Evolutionary conservation across 2,329 filamentous ascomycete species (phyloP), one percentile per base, ranked within the genome.

Genomic region (Exserohilum turcica): DNA sequence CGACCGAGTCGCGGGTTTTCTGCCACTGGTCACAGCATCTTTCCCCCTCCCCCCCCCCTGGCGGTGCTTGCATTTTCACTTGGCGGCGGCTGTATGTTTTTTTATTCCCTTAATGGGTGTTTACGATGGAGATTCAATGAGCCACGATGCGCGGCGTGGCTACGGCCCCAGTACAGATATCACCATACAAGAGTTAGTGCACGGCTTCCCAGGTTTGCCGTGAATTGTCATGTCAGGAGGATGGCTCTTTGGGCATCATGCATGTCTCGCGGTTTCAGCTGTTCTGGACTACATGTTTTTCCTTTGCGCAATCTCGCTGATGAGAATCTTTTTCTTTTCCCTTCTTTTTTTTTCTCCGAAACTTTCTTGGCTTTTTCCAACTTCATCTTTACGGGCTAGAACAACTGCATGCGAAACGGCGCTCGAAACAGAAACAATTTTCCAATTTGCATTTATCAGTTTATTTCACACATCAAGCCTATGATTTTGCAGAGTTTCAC

Each of bases 1-100:
- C 58, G 57, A 66, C 54, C 51, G 46, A 58, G 54, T 50, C 57
- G 50, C 54, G 55, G 60, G 57, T 58, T 63, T 63, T 56, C 67
- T 64, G 59, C 58, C 56, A 60, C 42, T 58, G 21, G 59, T 62
- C 58, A 64, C 59, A 65, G 60, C 62, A 71, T 70, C 55, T 62
- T 62, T 61, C 53, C 56, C 59, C 54, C 53, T 57, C 59, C 54
- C 59, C 54, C 53, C 56, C 59, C 54, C 60, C 45, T 64, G 60
- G 66, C 64, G 64, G 64, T 57, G 54, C 56, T 60, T 73, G 72
- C 71, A 74, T 75, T 74, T 70, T 68, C 69, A 71, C 59, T 61
- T 48, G 71, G 67, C 39, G 73, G 72, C 60, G 70, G 72, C 70
- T 74, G 65, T 72, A 72, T 72, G 61, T 68, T 68, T 67, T 44